phyloP scores from a whole-genome alignment of 2,329 filamentous ascomycete genomes.

The Colletotrichum sublineola region DNA sequence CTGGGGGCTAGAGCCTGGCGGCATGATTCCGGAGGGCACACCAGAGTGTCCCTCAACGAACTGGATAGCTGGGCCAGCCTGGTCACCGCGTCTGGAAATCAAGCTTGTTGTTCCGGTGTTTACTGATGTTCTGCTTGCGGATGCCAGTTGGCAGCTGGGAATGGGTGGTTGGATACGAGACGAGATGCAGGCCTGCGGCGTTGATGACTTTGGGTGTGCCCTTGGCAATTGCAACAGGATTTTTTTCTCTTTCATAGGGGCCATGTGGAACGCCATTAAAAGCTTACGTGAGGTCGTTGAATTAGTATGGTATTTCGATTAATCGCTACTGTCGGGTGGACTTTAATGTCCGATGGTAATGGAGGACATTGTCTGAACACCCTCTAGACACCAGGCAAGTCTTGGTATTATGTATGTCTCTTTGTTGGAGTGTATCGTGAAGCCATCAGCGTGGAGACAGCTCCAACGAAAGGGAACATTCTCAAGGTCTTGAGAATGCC shows the following conservation, averaged over 20 bases:
- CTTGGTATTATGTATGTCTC: background rate
- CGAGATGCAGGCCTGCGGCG: slow-evolving; percentile 12
- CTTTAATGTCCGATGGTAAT: background rate
- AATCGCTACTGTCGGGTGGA: background rate
- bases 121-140: slow-evolving; percentile 1
- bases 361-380: background rate
- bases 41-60: background rate
- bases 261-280: background rate
- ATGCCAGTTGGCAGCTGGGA: background rate
- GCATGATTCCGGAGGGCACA: background rate
- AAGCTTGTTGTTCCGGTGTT: background rate
- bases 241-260: background rate
- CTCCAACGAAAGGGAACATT: background rate
- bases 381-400: too few relatives aligned
- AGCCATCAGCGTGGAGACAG: background rate
- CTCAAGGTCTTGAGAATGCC: background rate
- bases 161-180: background rate
- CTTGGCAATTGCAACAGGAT: background rate
- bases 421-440: background rate
- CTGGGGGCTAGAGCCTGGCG: background rate
- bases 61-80: slow-evolving; percentile 14
- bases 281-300: background rate
- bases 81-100: slow-evolving; percentile 12
- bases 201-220: background rate
- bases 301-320: too few relatives aligned